These are phyloP conservation scores for Aspergillus ruber DNA, from an alignment of 2,329 filamentous ascomycete species.

Conservation along the genomic window DNA sequence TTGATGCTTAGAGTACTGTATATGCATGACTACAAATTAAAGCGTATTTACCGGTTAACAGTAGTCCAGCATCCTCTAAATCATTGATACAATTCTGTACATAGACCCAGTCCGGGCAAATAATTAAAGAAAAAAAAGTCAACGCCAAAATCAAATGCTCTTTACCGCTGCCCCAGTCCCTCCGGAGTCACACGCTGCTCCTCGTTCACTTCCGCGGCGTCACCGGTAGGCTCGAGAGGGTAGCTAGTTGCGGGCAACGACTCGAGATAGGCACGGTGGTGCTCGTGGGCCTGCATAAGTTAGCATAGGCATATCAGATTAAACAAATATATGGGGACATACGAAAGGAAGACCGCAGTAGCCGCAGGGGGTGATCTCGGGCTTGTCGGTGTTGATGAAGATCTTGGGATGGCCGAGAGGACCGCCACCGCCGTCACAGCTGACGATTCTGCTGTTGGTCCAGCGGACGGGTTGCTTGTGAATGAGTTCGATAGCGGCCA, in stretches of 20 bases:
- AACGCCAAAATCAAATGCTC: slow-evolving; percentile 28
- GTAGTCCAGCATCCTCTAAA: too few species aligned
- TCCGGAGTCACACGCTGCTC: slow-evolving; percentile 54
- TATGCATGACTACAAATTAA: too few species aligned
- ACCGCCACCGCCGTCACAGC: slow-evolving; percentile 88
- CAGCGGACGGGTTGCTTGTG: slow-evolving; percentile 93
- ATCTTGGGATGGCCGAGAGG: slow-evolving; percentile 84
- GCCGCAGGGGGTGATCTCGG: slow-evolving; percentile 79
- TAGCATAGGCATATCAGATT: slow-evolving; percentile 1
- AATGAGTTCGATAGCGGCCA: slow-evolving; percentile 88
- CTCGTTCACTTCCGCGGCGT: slow-evolving; percentile 54
- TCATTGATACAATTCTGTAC: slow-evolving; percentile 29
- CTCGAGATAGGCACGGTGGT: slow-evolving; percentile 77
- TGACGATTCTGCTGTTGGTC: slow-evolving; percentile 74
- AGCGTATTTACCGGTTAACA: not conserved
- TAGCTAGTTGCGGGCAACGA: slow-evolving; percentile 74
- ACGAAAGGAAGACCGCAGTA: slow-evolving; percentile 95
- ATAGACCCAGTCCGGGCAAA: slow-evolving; percentile 22
- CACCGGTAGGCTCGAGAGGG: slow-evolving; percentile 61
- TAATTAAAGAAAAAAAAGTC: slow-evolving; percentile 19
- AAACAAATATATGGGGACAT: slow-evolving; percentile 36
- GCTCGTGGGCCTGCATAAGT: slow-evolving; percentile 68
- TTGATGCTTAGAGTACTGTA: too few species aligned
- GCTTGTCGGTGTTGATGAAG: slow-evolving; percentile 98
- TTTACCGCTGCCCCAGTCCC: slow-evolving; percentile 55